These are phyloP conservation scores for Boletus sp. DNA, from an alignment of 768 basidiomycete species.

Conservation along the genomic window DNA sequence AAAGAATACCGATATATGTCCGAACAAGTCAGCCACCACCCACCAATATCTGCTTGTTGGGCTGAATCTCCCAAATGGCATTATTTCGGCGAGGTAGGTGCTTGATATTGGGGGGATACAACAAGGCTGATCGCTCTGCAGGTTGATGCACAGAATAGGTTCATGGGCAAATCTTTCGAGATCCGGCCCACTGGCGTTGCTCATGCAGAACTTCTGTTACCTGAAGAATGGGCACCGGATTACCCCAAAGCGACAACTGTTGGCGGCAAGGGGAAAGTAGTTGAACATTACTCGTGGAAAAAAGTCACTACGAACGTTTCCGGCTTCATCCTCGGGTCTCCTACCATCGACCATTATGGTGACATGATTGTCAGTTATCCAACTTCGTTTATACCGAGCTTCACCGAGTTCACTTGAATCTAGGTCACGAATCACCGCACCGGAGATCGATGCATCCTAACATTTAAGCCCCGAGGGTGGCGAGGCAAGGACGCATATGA, in stretches of 20 bases:
- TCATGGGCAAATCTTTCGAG: constrained; percentile 95
- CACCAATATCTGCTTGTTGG: constrained; percentile 95
- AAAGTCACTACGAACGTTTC: constrained; percentile 90
- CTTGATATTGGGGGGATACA: not conserved
- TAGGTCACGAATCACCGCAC: constrained; percentile 87
- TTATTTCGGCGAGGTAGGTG: constrained; percentile 78
- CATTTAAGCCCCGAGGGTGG: constrained; percentile 97
- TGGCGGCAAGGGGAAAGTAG: constrained; percentile 48
- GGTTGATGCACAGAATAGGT: constrained; percentile 96
- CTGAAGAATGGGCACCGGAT: constrained; percentile 55
- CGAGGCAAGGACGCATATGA: constrained; percentile 88
- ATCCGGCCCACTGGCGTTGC: constrained; percentile 94
- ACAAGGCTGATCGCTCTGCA: constrained; percentile 26
- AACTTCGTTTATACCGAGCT: not conserved
- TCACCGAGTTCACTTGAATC: constrained; percentile 5
- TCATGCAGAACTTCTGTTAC: constrained; percentile 78
- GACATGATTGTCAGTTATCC: constrained; percentile 76
- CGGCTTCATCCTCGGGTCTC: constrained; percentile 88
- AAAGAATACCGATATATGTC: constrained; percentile 90
- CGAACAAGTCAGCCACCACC: constrained; percentile 97
- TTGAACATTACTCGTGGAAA: constrained; percentile 95
- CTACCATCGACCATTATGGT: constrained; percentile 90
- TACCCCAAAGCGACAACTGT: constrained; percentile 58
- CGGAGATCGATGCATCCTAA: constrained; percentile 79
- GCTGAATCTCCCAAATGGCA: constrained; percentile 86